Conservation (phyloP, 371 early-diverging fungal species). For the Zopfochytrium polystomum region DNA sequence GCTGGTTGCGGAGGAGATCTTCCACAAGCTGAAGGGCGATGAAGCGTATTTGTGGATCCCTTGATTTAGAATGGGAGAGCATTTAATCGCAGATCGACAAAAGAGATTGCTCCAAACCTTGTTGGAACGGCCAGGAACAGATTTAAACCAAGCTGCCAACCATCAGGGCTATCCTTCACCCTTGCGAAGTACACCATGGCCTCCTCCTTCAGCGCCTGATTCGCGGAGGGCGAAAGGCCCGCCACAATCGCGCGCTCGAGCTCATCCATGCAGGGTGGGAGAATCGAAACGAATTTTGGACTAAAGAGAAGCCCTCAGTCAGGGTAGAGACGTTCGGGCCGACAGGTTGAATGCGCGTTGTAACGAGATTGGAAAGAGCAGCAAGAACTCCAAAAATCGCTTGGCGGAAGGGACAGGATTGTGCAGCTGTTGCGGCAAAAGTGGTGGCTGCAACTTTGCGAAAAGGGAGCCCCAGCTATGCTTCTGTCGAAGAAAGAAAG, state of each 20-base stretch:
- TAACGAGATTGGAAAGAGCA: too few relatives aligned
- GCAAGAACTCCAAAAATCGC: too few relatives aligned
- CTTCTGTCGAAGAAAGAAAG: too few relatives aligned
- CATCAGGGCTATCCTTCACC: slow-evolving; percentile 72
- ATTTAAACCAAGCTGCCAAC: slow-evolving; percentile 82
- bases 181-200: slow-evolving; percentile 84
- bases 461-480: too few relatives aligned
- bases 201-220: slow-evolving; percentile 46
- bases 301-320: too few relatives aligned
- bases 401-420: too few relatives aligned
- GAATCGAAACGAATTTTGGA: too few relatives aligned
- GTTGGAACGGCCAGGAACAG: slow-evolving; percentile 72
- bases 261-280: slow-evolving; percentile 36
- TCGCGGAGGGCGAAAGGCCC: slow-evolving; percentile 27
- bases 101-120: slow-evolving; percentile 47
- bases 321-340: too few relatives aligned
- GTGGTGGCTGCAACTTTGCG: too few relatives aligned
- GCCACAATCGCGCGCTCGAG: slow-evolving; percentile 39
- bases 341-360: too few relatives aligned
- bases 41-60: slow-evolving; percentile 79
- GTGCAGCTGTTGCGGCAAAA: too few relatives aligned
- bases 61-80: slow-evolving; percentile 48
- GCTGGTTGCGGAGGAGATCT: slow-evolving; percentile 56
- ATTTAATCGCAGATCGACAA: background rate
- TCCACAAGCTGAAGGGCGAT: slow-evolving; percentile 85